Conservation (phyloP, 441 rosid species). For the Jatropha podagrica region DNA sequence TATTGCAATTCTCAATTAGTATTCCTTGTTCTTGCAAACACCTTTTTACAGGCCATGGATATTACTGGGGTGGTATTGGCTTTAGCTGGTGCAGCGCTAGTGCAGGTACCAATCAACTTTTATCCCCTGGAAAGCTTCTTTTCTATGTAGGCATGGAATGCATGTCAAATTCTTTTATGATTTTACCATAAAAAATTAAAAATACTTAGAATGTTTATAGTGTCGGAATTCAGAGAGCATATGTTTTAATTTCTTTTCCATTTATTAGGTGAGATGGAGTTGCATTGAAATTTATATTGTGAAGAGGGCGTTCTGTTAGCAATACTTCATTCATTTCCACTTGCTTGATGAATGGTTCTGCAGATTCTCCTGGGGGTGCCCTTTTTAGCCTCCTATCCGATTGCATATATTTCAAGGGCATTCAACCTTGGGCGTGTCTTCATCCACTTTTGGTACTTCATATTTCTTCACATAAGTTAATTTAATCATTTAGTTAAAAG, state of each 20-base stretch:
- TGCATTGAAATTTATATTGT: conserved; percentile 31
- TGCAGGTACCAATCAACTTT: conserved; percentile 65
- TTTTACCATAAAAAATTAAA: neutral
- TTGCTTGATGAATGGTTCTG: conserved; percentile 41
- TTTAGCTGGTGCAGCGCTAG: conserved; percentile 80
- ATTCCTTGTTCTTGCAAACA: conserved; percentile 23
- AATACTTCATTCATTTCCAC: conserved; percentile 34
- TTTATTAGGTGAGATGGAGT: conserved; percentile 62
- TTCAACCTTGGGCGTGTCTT: conserved; percentile 97
- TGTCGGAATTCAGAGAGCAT: neutral
- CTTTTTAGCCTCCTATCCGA: conserved; percentile 61
- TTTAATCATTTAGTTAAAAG: neutral
- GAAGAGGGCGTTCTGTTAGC: conserved; percentile 24
- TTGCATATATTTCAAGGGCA: conserved; percentile 71
- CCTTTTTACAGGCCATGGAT: conserved; percentile 61
- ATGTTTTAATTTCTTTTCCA: conserved; percentile 27
- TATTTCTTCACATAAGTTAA: conserved; percentile 6
- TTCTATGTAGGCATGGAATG: conserved; percentile 2
- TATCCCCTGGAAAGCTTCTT: conserved; percentile 1
- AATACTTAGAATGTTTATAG: neutral
- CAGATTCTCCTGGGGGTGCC: conserved; percentile 93
- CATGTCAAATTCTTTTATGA: conserved; percentile 8
- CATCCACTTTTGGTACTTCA: conserved; percentile 84
- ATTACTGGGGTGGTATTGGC: conserved; percentile 66
- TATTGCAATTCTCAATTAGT: conserved; percentile 15